Conservation (phyloP, 2,329 filamentous ascomycete genomes). For the Clonostachys rhizophaga region DNA sequence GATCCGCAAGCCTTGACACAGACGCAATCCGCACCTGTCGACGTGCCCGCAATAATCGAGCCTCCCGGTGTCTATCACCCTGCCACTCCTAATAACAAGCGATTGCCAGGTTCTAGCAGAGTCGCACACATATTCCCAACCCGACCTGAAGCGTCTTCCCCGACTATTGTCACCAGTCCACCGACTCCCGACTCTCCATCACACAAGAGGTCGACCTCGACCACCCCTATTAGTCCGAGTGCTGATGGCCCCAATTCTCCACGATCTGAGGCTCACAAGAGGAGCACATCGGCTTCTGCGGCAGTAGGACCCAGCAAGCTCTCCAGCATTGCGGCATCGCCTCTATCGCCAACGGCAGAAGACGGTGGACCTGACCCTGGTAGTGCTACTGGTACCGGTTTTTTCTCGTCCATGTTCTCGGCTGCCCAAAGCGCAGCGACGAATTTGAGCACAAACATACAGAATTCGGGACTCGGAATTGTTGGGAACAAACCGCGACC, state of each 20-base stretch:
- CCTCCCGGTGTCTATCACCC: conserved; percentile 3
- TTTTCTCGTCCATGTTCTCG: conserved; percentile 92
- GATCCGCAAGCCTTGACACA: background rate
- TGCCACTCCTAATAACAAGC: background rate
- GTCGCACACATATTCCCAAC: too few species aligned
- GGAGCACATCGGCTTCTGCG: conserved; percentile 3
- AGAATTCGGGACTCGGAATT: conserved; percentile 56
- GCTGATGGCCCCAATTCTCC: conserved; percentile 57
- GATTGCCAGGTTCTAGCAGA: too few species aligned
- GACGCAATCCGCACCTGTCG: conserved; percentile 1
- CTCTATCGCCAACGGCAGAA: conserved; percentile 74
- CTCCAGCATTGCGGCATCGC: conserved; percentile 67
- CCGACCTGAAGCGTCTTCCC: conserved; percentile 15
- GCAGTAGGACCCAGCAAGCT: conserved; percentile 73
- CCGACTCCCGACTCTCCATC: conserved; percentile 45
- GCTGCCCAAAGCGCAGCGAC: conserved; percentile 89
- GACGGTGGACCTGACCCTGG: conserved; percentile 30
- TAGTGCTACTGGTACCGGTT: conserved; percentile 55
- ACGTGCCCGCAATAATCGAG: conserved; percentile 17
- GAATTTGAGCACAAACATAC: conserved; percentile 68
- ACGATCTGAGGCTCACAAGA: conserved; percentile 64
- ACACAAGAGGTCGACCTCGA: conserved; percentile 17
- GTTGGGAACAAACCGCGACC: conserved; percentile 23
- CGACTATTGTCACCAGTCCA: conserved; percentile 60
- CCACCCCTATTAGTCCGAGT: conserved; percentile 15